Evolutionary conservation across 2,329 filamentous ascomycete species (phyloP).

Genomic region (Harringtonia lauricola): DNA sequence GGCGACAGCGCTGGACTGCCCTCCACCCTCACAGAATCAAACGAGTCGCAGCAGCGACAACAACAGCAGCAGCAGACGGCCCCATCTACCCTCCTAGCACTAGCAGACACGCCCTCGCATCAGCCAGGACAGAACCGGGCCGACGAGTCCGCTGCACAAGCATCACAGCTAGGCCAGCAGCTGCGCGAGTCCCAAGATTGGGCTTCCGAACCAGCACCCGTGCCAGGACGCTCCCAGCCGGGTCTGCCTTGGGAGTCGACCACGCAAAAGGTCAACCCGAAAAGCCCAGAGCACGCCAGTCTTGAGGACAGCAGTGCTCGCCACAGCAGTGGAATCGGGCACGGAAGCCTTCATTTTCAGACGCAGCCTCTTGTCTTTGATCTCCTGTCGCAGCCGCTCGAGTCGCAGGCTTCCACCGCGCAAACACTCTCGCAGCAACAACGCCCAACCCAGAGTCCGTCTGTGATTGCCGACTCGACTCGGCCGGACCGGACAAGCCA

Average conservation of each 20-base stretch:
- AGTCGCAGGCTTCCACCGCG: not conserved
- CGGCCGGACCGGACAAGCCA: not conserved
- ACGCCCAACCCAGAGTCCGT: not conserved
- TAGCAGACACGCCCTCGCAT: not conserved
- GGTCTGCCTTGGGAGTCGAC: not conserved
- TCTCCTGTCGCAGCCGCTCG: not conserved
- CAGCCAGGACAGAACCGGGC: not conserved
- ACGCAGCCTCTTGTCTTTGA: conserved; percentile 9
- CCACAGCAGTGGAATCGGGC: not conserved
- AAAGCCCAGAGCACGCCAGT: no score
- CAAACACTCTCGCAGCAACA: not conserved
- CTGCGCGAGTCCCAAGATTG: conserved; percentile 4
- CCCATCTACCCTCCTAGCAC: not conserved
- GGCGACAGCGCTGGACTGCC: not conserved
- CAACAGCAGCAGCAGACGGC: not conserved
- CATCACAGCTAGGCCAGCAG: not conserved
- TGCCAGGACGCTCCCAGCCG: not conserved
- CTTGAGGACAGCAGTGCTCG: not conserved
- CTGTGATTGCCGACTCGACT: conserved; percentile 1
- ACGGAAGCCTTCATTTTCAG: conserved; percentile 1
- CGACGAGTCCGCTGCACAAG: not conserved
- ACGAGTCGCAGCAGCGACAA: not conserved
- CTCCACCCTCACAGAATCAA: not conserved
- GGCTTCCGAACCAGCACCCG: not conserved
- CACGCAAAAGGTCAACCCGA: no score